These are phyloP conservation scores for Aspergillus panamensis DNA, from an alignment of 495 filamentous ascomycete species.

Conservation along the genomic window DNA sequence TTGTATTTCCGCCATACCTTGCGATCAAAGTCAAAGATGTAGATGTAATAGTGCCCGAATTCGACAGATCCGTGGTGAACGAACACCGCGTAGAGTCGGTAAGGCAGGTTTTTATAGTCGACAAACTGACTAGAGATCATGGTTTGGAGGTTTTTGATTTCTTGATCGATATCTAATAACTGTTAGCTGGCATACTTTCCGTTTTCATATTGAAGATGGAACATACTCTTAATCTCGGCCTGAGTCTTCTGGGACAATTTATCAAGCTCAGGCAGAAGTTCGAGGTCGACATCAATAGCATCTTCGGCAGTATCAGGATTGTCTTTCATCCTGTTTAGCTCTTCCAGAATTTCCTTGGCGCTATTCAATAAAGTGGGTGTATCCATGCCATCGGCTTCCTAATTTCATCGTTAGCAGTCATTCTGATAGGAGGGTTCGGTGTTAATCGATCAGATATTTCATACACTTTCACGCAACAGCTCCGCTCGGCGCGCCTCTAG, in stretches of 20 bases:
- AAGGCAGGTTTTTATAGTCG: conserved; percentile 55
- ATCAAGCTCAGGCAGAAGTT: conserved; percentile 32
- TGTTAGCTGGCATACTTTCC: conserved; percentile 11
- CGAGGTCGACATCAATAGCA: conserved; percentile 28
- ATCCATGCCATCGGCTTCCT: conserved; percentile 37
- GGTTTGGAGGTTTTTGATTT: conserved; percentile 47
- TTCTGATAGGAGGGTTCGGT: background rate
- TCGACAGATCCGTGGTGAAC: conserved; percentile 71
- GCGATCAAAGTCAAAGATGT: conserved; percentile 82
- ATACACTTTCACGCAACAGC: conserved; percentile 47
- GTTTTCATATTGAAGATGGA: background rate
- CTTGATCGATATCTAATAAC: conserved; percentile 41
- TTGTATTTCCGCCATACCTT: conserved; percentile 92
- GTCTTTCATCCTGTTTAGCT: conserved; percentile 27
- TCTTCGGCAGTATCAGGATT: conserved; percentile 26
- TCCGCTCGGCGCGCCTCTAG: conserved; percentile 49
- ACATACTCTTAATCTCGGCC: conserved; percentile 40
- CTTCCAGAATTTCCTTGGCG: conserved; percentile 30
- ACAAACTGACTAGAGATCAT: conserved; percentile 62
- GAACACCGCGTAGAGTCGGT: conserved; percentile 88
- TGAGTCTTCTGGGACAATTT: conserved; percentile 31
- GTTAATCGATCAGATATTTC: background rate
- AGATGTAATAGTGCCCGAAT: conserved; percentile 95
- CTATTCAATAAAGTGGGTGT: conserved; percentile 32
- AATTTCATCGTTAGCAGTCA: conserved; percentile 1